Evolutionary conservation across 495 filamentous ascomycete genomes (phyloP), one percentile per base, ranked within the genome.

Genomic region (Friedmanniomyces endolithicus): DNA sequence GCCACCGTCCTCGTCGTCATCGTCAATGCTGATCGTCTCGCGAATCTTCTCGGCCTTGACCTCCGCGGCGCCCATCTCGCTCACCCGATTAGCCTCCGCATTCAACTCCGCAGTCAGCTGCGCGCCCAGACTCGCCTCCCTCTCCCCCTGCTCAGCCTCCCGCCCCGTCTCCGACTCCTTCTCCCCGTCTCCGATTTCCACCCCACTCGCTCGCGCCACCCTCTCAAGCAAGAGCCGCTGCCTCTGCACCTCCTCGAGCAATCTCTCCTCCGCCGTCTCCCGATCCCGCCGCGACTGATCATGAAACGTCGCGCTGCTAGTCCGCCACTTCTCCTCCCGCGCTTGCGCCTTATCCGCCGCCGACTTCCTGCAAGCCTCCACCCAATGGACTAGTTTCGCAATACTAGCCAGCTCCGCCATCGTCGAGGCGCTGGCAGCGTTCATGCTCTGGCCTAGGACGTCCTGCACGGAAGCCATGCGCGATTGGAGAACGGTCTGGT

Each of bases 241-340:
- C 53, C 50, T 52, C 16, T 50, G 41, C 25, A 63, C 34, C 54
- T 67, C 63, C 2, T 44, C n/a, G 19, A 63, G 34, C 47, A 68
- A 41, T 52, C 59, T 29, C 45, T 60, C 43, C 59, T 68, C 66
- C 24, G 62, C 62, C 9, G 31, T 54, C 53, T 68, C 65, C 27
- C 66, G 60, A 27, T 67, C 57, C 34, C 57, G 39, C 22, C 63
- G 55, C 16, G 46, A 44, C 34, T 58, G 51, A 44, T 68, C 67
- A 51, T 70, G 65, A 54, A 70, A 68, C 11, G 57, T 57, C 0
- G 65, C 67, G n/a, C 58, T 61, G 14, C 58, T 58, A 1, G 49
- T 60, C 17, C 66, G 60, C 67, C 67, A 70, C 23, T 56, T 66
- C 48, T 70, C 67, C 59, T 67, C 65, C 23, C 61, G 46, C 33